Evolutionary conservation across 2,329 filamentous ascomycete genomes (phyloP), one percentile per base, ranked within the genome.

Genomic region (Aspergillus fischeri): DNA sequence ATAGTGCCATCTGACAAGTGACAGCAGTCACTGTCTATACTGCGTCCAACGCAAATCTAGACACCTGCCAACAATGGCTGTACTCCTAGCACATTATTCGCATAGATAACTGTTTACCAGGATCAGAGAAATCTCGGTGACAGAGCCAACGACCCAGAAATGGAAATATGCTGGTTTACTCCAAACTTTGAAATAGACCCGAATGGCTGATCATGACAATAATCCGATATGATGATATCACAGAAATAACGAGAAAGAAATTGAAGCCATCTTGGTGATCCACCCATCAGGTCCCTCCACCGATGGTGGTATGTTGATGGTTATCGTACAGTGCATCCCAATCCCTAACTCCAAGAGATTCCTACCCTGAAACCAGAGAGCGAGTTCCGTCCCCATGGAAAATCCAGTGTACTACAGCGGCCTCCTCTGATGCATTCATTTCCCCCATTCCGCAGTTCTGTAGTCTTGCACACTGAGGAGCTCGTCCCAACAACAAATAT

Each of bases 321-420:
- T 67, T 73, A 73, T 73, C 69, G 60, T 66, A 66, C 63, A 66
- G 63, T 72, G 68, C 67, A 70, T 64, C 58, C 64, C 59, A 63
- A 53, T 58, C 63, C 63, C 59, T 51, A 71, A 73, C 69, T 70
- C 68, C 70, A 67, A 67, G 67, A 60, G 53, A 60, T 52, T 57
- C 52, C 44, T 51, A 51, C 53, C 64, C 58, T 62, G 51, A 59
- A 64, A 58, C 60, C 57, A 60, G 49, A 63, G 53, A 59, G 51
- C 21, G 21, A 56, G 45, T 49, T 57, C 57, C 54, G 54, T 56
- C 60, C 52, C 57, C 28, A 51, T 32, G 48, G 54, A 44, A 41
- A 52, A 56, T 27, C 27, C 24, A 41, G 44, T 24, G 35, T 49
- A 20, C 27, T 10, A 47, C 14, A 14, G 44, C 24, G 21, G 44